A percentile compares a stretch with the other conserved stretches of the same genome.
These are phyloP conservation scores for Chaetomium cochliodes DNA, from an alignment of 495 filamentous ascomycete genomes.

Conservation along the genomic window DNA sequence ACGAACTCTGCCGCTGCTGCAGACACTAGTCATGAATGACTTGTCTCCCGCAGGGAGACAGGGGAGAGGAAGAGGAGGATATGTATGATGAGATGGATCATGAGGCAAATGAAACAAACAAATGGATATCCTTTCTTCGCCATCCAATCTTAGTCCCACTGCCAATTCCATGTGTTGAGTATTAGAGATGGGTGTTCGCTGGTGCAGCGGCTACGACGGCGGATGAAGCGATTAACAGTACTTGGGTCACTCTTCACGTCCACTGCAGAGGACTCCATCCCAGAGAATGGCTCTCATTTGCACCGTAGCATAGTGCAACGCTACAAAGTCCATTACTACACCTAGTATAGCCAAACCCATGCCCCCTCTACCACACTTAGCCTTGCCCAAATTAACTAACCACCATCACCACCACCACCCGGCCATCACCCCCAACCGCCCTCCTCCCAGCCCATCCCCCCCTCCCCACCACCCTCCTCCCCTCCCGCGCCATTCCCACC, in stretches of 20 bases:
- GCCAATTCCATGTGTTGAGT: not conserved
- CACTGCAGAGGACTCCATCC: too few relatives aligned
- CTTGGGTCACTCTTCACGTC: too few relatives aligned
- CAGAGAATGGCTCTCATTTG: too few relatives aligned
- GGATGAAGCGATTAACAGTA: too few relatives aligned
- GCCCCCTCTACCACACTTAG: not conserved
- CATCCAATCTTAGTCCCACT: not conserved
- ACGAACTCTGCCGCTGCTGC: not conserved
- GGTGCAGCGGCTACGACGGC: too few relatives aligned
- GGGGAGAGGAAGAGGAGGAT: not conserved
- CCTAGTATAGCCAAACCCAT: not conserved
- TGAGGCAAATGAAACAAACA: not conserved
- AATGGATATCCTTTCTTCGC: not conserved
- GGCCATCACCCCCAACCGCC: constrained; percentile 6
- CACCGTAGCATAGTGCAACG: too few relatives aligned
- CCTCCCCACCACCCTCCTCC: not conserved
- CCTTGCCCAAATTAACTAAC: not conserved
- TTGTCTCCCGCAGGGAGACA: not conserved
- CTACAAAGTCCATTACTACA: too few relatives aligned
- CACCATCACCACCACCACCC: not conserved
- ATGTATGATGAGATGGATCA: constrained; percentile 10
- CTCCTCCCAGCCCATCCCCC: not conserved
- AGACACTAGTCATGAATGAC: not conserved
- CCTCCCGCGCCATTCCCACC: not conserved
- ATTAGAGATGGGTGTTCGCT: too few relatives aligned